A percentile compares a stretch with the other conserved stretches of the same genome.
phyloP scores from a whole-genome alignment of 345 rosid genomes.

The Eucalyptus decipiens region DNA sequence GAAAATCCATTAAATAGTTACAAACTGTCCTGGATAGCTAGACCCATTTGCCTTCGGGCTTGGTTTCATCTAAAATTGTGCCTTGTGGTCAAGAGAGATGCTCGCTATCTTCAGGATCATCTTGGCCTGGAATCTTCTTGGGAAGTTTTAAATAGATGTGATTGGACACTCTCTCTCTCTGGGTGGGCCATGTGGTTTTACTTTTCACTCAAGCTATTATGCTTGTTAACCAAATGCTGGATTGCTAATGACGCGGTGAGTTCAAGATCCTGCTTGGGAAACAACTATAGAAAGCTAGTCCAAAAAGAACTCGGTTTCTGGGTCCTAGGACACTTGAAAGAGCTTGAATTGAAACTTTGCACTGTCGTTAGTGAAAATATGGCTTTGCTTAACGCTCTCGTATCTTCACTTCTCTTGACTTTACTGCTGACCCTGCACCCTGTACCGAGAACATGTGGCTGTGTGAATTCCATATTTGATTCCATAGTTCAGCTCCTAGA shows the following conservation, averaged over 20 bases:
- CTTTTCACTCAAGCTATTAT: not conserved
- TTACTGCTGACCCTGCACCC: not conserved
- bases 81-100: not conserved
- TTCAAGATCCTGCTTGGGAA: not conserved
- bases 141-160: not conserved
- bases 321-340: not conserved
- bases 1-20: not conserved
- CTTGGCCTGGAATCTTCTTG: not conserved
- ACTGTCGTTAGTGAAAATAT: not conserved
- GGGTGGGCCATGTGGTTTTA: not conserved
- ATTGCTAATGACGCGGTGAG: not conserved
- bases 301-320: not conserved
- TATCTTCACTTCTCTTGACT: not conserved
- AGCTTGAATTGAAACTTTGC: not conserved
- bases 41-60: not conserved
- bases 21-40: not conserved
- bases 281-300: not conserved
- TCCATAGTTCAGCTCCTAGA: not conserved
- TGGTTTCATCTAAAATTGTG: not conserved
- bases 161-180: not conserved
- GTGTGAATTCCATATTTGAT: not conserved
- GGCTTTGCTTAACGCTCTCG: not conserved
- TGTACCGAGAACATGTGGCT: not conserved
- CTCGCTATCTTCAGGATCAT: not conserved
- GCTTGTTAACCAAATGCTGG: not conserved